These are phyloP conservation scores for Exophiala sideris DNA, from an alignment of 2,329 filamentous ascomycete species.

Conservation along the genomic window DNA sequence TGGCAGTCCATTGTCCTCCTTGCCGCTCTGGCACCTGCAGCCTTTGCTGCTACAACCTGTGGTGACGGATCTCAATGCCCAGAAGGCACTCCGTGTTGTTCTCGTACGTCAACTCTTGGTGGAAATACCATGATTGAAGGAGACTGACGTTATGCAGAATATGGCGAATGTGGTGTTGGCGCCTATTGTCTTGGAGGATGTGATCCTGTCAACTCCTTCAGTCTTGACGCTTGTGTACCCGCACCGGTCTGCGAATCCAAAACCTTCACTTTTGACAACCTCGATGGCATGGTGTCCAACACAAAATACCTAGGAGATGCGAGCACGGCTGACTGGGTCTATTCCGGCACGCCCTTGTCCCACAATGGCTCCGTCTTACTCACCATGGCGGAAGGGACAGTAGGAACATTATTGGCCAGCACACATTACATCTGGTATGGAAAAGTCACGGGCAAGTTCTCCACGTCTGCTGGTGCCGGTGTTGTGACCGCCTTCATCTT, in stretches of 20 bases:
- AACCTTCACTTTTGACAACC: constrained; percentile 68
- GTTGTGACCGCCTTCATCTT: constrained; percentile 98
- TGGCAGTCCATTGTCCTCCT: constrained; percentile 15
- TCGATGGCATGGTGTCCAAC: constrained; percentile 68
- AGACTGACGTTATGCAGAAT: constrained; percentile 57
- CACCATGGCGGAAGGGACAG: constrained; percentile 82
- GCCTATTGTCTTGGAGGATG: constrained; percentile 96
- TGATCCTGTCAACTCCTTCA: constrained; percentile 79
- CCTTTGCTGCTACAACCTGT: constrained; percentile 36
- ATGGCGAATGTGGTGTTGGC: constrained; percentile 87
- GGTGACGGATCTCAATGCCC: constrained; percentile 61
- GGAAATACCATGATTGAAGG: not conserved
- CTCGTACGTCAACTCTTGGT: constrained; percentile 57
- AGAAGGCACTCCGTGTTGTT: constrained; percentile 70
- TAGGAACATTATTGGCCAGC: constrained; percentile 80
- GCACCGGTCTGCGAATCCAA: constrained; percentile 75
- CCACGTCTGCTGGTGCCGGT: constrained; percentile 77
- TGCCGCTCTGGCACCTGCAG: constrained; percentile 23
- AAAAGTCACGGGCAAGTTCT: constrained; percentile 79
- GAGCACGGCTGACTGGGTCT: constrained; percentile 79
- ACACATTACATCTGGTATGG: constrained; percentile 97
- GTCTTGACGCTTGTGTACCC: constrained; percentile 79
- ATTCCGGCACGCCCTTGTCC: constrained; percentile 68
- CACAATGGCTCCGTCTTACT: constrained; percentile 69
- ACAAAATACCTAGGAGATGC: constrained; percentile 83